These are phyloP conservation scores for Francoa sonchifolia DNA, from an alignment of 441 rosid species.

Conservation along the genomic window DNA sequence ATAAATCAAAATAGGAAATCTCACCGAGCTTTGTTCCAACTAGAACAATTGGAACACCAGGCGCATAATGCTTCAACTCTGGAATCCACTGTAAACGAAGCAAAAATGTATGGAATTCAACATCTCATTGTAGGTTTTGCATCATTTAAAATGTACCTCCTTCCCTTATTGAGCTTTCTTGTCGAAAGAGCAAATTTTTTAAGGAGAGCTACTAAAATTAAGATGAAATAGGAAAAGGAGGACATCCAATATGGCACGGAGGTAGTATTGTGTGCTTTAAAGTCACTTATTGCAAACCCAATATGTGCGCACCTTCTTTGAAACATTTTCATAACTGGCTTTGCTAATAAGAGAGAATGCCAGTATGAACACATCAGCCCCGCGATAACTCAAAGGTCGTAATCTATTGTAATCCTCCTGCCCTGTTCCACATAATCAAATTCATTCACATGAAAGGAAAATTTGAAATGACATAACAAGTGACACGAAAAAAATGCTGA, in stretches of 20 bases:
- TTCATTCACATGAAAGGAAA: background rate
- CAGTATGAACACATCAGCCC: constrained; percentile 75
- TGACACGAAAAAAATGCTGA: background rate
- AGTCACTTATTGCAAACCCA: background rate
- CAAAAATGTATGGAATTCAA: constrained; percentile 14
- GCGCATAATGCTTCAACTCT: constrained; percentile 67
- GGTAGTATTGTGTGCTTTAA: too few relatives aligned
- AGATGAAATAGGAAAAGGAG: too few relatives aligned
- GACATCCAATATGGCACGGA: too few relatives aligned
- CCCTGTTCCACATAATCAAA: constrained; percentile 25
- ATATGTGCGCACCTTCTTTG: constrained; percentile 47
- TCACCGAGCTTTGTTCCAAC: constrained; percentile 78
- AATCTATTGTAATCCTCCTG: constrained; percentile 73
- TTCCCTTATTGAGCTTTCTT: background rate
- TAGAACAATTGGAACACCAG: constrained; percentile 71
- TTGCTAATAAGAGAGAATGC: constrained; percentile 81
- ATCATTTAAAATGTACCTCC: background rate
- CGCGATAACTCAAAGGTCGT: constrained; percentile 65
- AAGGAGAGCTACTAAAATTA: too few relatives aligned
- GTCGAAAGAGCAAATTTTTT: background rate
- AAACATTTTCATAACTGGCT: constrained; percentile 75
- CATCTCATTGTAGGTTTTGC: background rate
- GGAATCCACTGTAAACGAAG: constrained; percentile 64
- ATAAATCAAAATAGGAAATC: background rate
- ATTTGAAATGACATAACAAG: background rate